Base-by-base conservation (phyloP, 2,329 filamentous ascomycete species). In the Diaporthe destruens region DNA sequence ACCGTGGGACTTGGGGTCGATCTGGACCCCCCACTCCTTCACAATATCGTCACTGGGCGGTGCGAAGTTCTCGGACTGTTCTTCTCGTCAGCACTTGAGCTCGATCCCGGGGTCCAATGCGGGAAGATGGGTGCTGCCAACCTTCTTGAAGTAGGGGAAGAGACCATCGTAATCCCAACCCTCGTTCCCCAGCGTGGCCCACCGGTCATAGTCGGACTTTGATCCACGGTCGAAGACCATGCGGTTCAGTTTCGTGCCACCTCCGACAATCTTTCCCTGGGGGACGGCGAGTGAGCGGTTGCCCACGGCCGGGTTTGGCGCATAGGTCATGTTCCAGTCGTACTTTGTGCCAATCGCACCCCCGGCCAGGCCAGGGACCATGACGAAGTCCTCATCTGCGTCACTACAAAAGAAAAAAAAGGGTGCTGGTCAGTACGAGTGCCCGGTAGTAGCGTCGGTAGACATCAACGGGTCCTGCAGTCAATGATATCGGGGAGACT, bases 71-170 rank as follows among this genome's bases (percentile, higher is more conserved):
- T 78, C 75, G 47, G 75, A 74, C 78, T 76, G 39, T 34, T 25
- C 2, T 8, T 2, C 6, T 9, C 34, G 29, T 59, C 6, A 44
- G 66, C n/a, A n/a, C n/a, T n/a, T n/a, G n/a, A n/a, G n/a, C n/a
- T n/a, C n/a, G n/a, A n/a, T n/a, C n/a, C n/a, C 44, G 18, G 6
- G 8, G 1, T 20, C 2, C 7, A 51, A 51, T 6, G 42, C 18
- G 8, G 23, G 2, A n/a, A 1, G 7, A 32, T 8, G 1, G 6
- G 63, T 20, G n/a, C 12, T 51, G 53, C 74, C 16, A 39, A 77
- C 77, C 73, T 81, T 81, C 67, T 77, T 80, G 59, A 80, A 81
- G 59, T 80, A 81, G 7, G 79, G 76, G 12, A 78, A 61, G 29
- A 79, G 72, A 20, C 72, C 76, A 8, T 72, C 68, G 54, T 76